phyloP scores from a whole-genome alignment of 2,329 filamentous ascomycete genomes.

The Trichothecium roseum region DNA sequence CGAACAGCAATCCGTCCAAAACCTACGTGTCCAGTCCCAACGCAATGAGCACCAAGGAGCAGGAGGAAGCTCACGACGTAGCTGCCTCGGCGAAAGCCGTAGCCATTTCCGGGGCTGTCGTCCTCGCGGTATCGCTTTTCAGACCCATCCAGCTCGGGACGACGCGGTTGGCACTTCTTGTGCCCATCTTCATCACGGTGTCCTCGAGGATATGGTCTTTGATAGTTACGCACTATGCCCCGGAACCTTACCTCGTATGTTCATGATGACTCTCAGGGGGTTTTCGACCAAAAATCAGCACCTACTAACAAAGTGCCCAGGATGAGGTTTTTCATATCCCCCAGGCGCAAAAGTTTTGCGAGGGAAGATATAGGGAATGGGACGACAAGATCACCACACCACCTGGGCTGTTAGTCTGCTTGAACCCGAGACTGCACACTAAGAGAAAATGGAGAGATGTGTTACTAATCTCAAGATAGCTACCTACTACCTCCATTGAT shows the following conservation, averaged over 20 bases:
- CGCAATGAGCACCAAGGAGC: too few species aligned
- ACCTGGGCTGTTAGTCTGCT: slow-evolving; percentile 60
- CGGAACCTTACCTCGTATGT: slow-evolving; percentile 44
- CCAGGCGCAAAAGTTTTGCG: slow-evolving; percentile 81
- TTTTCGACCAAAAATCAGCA: not conserved
- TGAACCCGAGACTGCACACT: too few species aligned
- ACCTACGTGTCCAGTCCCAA: too few species aligned
- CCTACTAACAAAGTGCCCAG: slow-evolving; percentile 27
- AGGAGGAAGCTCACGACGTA: too few species aligned
- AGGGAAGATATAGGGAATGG: slow-evolving; percentile 66
- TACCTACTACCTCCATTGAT: not conserved
- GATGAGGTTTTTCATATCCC: slow-evolving; percentile 85
- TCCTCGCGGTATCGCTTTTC: not conserved
- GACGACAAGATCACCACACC: slow-evolving; percentile 97
- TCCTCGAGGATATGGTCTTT: slow-evolving; percentile 3
- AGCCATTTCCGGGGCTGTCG: not conserved
- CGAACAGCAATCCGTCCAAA: too few species aligned
- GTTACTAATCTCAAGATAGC: not conserved
- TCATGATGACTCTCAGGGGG: too few species aligned
- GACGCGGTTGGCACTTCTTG: not conserved
- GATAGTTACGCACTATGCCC: slow-evolving; percentile 19
- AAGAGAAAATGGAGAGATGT: slow-evolving; percentile 4
- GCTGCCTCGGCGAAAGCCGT: not conserved
- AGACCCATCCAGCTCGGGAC: not conserved
- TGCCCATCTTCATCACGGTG: not conserved